A percentile compares a stretch with the other conserved stretches of the same genome.
Conservation (phyloP, 2,329 filamentous ascomycete species). For the Clonostachys byssicola region DNA sequence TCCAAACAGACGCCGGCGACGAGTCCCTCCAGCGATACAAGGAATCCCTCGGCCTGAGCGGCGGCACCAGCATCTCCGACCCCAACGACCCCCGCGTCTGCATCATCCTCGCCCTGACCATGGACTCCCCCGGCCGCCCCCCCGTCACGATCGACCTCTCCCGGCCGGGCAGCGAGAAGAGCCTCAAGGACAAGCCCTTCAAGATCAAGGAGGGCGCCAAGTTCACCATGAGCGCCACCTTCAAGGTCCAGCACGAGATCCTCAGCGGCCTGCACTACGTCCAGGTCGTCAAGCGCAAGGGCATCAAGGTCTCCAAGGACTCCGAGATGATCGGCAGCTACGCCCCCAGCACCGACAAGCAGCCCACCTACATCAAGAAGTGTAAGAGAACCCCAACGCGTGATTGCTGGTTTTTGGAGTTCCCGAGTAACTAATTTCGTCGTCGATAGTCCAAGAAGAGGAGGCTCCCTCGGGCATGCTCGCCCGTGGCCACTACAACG, state of each 20-base stretch:
- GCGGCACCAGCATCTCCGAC: conserved; percentile 68
- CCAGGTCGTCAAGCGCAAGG: conserved; percentile 88
- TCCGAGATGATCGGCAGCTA: conserved; percentile 99
- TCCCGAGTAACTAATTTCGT: conserved; percentile 3
- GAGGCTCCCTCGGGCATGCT: conserved; percentile 91
- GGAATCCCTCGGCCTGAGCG: conserved; percentile 83
- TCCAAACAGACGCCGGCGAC: conserved; percentile 59
- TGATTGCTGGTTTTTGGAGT: not conserved
- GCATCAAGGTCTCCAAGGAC: conserved; percentile 83
- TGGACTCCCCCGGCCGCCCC: conserved; percentile 76
- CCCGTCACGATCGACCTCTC: conserved; percentile 90
- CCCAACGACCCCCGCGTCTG: conserved; percentile 83
- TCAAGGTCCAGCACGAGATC: conserved; percentile 96
- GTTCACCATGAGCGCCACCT: conserved; percentile 92
- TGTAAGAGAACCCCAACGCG: conserved; percentile 56
- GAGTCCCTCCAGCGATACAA: conserved; percentile 98
- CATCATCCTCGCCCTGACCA: conserved; percentile 86
- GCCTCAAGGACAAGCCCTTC: conserved; percentile 89
- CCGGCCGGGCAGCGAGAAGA: conserved; percentile 65
- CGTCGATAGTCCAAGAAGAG: conserved; percentile 73
- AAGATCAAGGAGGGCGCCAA: conserved; percentile 93
- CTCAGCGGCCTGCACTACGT: conserved; percentile 94
- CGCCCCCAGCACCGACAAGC: conserved; percentile 86
- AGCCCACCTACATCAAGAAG: conserved; percentile 81
- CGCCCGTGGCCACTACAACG: conserved; percentile 84